phyloP scores from a whole-genome alignment of 495 filamentous ascomycete species.

The Daldinia grandis region DNA sequence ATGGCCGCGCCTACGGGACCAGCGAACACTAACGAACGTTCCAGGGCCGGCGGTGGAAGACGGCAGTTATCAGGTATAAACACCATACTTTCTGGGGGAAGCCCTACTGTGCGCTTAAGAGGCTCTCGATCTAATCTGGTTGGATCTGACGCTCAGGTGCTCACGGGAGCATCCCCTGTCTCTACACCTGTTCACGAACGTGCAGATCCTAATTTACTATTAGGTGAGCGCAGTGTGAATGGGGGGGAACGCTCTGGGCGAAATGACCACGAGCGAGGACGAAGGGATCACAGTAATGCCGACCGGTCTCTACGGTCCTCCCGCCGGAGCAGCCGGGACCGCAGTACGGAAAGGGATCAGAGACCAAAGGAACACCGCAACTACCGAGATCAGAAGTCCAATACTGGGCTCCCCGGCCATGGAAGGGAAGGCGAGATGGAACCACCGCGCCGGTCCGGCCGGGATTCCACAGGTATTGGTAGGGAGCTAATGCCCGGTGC shows the following conservation, averaged over 20 bases:
- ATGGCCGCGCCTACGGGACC: constrained; percentile 59
- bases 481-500: constrained; percentile 41
- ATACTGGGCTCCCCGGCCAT: constrained; percentile 38
- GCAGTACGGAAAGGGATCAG: constrained; percentile 49
- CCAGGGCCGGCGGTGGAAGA: constrained; percentile 48
- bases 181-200: constrained; percentile 57
- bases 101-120: constrained; percentile 48
- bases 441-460: constrained; percentile 42
- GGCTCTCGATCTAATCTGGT: constrained; percentile 52
- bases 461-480: constrained; percentile 39
- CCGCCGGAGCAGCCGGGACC: constrained; percentile 55
- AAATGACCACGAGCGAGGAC: constrained; percentile 55
- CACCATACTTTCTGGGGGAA: constrained; percentile 56
- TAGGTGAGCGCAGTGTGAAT: constrained; percentile 44
- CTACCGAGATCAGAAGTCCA: constrained; percentile 49
- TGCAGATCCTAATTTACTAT: constrained; percentile 47
- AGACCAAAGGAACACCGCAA: constrained; percentile 53
- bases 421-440: constrained; percentile 47
- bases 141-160: constrained; percentile 58
- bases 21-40: constrained; percentile 54
- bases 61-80: constrained; percentile 62
- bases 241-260: constrained; percentile 49
- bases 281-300: constrained; percentile 54
- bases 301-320: constrained; percentile 53
- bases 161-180: constrained; percentile 57